Evolutionary conservation across 192 early-diverging fungal genomes (phyloP), one percentile per base, ranked within the genome.

Genomic region (Coemansia umbellata): DNA sequence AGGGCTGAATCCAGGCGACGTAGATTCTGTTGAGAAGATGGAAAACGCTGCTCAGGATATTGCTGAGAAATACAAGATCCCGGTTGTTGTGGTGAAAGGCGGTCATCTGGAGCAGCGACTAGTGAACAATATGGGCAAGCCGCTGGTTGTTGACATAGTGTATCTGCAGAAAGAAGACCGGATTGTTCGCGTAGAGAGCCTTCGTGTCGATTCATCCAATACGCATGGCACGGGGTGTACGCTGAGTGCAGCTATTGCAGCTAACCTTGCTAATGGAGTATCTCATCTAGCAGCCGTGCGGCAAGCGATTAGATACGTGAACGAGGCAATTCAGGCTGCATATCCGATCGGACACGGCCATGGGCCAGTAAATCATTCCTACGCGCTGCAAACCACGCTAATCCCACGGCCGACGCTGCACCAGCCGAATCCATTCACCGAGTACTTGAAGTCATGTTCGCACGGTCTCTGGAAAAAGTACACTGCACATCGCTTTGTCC

Each of bases 211-310:
- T 13, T 85, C 88, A 4, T 73, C 55, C 26, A 87, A 85, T 63
- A 89, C 87, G 0, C 92, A 94, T 68, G 92, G 92, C 0, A 94
- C 92, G 0, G 92, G 92, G 40, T 94, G 92, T 53, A 94, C 92
- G 4, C 63, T 92, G 35, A 86, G 87, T 23, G 79, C 92, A 8
- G 92, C 92, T 2, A 87, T 94, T 55, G 80, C 89, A 14, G 82
- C 86, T 6, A 56, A 80, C 33, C 60, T 94, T 18, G 86, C 86
- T 9, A 74, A 66, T 37, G 85, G 82, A 4, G 26, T 67, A 41
- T 33, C 60, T 30, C 63, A 80, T 5, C 44, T 61, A 2, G 71
- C 71, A 8, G 84, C 89, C 8, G 80, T 85, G 22, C 43, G 67
- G 37, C 63, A 60, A 36, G 88, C 72, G 4, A 74, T 85, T 9